Base-by-base conservation (phyloP, 163 green algal species). In the Picocystis sp. region DNA sequence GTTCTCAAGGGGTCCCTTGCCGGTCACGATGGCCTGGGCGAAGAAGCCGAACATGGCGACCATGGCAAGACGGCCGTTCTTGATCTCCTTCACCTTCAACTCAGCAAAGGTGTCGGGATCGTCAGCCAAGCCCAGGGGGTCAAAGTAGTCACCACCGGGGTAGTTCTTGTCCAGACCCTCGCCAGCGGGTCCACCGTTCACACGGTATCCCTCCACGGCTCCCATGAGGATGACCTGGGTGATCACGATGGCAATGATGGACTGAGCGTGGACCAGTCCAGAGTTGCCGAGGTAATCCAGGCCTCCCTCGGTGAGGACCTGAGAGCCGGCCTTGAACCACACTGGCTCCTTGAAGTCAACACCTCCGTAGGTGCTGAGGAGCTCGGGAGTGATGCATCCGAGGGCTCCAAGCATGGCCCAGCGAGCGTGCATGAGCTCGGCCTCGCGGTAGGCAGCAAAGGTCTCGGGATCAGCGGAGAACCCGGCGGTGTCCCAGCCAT, bases 341-440 rank as follows among this genome's bases (percentile, higher is more conserved):
- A 83, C 73, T 29, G 68, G 55, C 63, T 80, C 65, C 54, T 38
- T 8, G 29, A 8, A 86, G 13, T 69, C 17, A 19, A 19, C 17
- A 19, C 17, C 17, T 55, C 70, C 78, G 71, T 89, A 77, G 56
- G 81, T 76, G 53, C 82, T 64, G 43, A 92, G 74, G 62, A 91
- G 73, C 80, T 96, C 87, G 24, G 87, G 88, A 33, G 79, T 73
- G 5, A 97, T 49, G 65, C 80, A 92, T 58, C 87, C 87, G 57
- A 93, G 74, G 25, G 81, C 83, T 57, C 88, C 88, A 23, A 93
- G 72, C 81, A 92, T 93, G 64, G 82, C 82, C 82, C 82, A 93
- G 51, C 82, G 73, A 42, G 80, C 76, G 66, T 92, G 82, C 75
- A 93, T 93, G 21, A 93, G 60, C 79, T 93, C 81, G 25, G 75